Base-by-base conservation (phyloP, 2,329 filamentous ascomycete genomes). In the Microdochium bolleyi region DNA sequence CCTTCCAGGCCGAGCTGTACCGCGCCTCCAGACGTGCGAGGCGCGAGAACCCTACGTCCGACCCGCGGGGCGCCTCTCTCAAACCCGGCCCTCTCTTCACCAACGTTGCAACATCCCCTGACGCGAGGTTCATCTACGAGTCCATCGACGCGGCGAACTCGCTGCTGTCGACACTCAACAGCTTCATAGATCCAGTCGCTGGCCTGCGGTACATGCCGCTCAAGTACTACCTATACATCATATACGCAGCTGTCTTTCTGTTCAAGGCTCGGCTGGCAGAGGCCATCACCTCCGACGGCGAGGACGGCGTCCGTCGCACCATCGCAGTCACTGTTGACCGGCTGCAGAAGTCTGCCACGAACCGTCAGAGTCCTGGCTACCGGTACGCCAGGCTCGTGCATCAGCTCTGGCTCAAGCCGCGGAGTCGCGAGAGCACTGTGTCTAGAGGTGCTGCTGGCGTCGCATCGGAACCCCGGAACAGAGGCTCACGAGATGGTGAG, bases 1-100 rank as follows among this genome's bases (percentile, higher is more conserved):
- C 85, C 1, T 89, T 89, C 58, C 86, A 89, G 62, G 85, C 86
- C 2, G 87, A 84, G 79, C 50, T 81, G 68, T 59, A 78, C 75
- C 61, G 78, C 67, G 52, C 67, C 69, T 74, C 65, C 49, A 64
- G 61, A n/a, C 37, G 37, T n/a, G 37, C 37, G 10, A 41, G 37
- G 16, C 53, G 70, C 70, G 59, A 27, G 24, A 48, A 27, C 10
- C 21, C 21, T 24, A 24, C 44, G 5, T 24, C 21, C 19, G 44
- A 27, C 44, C 21, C 44, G 44, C 9, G 44, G 8, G 19, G 19
- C 19, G 11, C 21, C 10, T 5, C 21, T 9, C 7, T 24, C 19
- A 27, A 27, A n/a, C 16, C 44, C 24, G 21, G 21, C 7, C 67
- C 70, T 8, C 70, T 70, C 7, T 81, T 77, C 60, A 72, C 70